Percentiles rank a stretch among this genome's conserved stretches.
phyloP scores from a whole-genome alignment of 2,329 filamentous ascomycete genomes.

The Proliferodiscus dingleyae region DNA sequence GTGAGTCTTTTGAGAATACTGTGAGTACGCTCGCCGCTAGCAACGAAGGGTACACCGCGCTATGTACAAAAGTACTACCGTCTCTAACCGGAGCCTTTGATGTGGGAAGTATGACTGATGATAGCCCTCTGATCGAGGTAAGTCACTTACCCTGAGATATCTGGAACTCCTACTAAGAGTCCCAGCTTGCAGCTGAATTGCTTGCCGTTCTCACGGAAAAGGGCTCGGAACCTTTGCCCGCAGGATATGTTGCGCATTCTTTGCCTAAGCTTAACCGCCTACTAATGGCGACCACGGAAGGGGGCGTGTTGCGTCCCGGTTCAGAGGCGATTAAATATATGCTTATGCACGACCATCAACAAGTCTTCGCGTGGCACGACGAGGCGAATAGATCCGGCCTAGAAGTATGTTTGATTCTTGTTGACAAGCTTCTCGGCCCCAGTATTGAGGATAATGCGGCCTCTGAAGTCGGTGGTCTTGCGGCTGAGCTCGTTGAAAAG shows the following conservation, averaged over 20 bases:
- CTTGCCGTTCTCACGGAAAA: conserved; percentile 76
- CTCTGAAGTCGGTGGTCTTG: conserved; percentile 91
- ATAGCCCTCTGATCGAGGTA: conserved; percentile 76
- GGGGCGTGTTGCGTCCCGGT: conserved; percentile 80
- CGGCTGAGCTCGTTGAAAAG: conserved; percentile 92
- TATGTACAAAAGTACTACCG: conserved; percentile 83
- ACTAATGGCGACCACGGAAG: conserved; percentile 78
- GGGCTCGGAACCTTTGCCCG: conserved; percentile 77
- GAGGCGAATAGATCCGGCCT: conserved; percentile 74
- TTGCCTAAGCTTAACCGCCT: conserved; percentile 84
- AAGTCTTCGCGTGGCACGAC: conserved; percentile 84
- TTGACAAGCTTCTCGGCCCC: conserved; percentile 82
- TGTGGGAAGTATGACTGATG: conserved; percentile 77
- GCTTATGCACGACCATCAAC: conserved; percentile 81
- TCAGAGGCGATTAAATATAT: conserved; percentile 86
- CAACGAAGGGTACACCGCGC: conserved; percentile 64
- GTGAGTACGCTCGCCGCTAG: conserved; percentile 64
- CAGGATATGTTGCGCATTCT: conserved; percentile 76
- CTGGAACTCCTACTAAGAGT: conserved; percentile 18
- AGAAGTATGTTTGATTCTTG: conserved; percentile 84
- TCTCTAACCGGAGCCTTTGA: conserved; percentile 86
- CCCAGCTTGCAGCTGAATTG: conserved; percentile 73
- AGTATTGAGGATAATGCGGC: conserved; percentile 88
- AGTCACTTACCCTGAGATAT: conserved; percentile 25
- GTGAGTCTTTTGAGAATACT: conserved; percentile 87